A percentile compares a stretch with the other conserved stretches of the same genome.
phyloP scores from a whole-genome alignment of 2,329 filamentous ascomycete genomes.

The Hypoxylon sp. region DNA sequence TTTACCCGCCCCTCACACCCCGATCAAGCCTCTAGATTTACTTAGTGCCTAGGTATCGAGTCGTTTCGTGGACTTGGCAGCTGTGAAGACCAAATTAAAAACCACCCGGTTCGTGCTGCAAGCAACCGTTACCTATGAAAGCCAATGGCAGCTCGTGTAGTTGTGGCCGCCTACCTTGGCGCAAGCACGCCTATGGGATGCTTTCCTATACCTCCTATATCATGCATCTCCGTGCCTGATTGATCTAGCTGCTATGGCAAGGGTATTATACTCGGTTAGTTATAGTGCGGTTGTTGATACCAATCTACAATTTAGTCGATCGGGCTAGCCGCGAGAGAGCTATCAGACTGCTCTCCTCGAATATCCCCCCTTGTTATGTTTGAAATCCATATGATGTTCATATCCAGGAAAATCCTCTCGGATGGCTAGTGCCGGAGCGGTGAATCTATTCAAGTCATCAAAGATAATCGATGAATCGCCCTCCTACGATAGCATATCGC shows the following conservation, averaged over 20 bases:
- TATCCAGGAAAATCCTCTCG: not conserved
- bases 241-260: constrained; percentile 23
- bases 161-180: not conserved
- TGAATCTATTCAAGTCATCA: constrained; percentile 7
- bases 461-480: too few relatives aligned
- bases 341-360: not conserved
- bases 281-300: constrained; percentile 24
- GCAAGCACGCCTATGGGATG: not conserved
- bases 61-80: not conserved
- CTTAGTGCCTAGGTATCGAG: not conserved
- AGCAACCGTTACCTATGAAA: constrained; percentile 15
- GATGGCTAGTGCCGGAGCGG: constrained; percentile 7
- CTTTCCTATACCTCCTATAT: not conserved
- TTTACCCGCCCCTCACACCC: constrained; percentile 24
- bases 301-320: not conserved
- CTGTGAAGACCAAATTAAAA: not conserved
- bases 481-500: constrained; percentile 4
- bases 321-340: not conserved
- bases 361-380: not conserved
- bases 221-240: constrained; percentile 23
- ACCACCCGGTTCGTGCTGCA: constrained; percentile 11
- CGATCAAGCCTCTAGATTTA: not conserved
- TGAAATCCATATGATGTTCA: constrained; percentile 13
- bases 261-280: constrained; percentile 11
- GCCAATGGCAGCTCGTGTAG: not conserved